Base-by-base conservation (phyloP, 345 rosid genomes). In the Euclidium syriacum region DNA sequence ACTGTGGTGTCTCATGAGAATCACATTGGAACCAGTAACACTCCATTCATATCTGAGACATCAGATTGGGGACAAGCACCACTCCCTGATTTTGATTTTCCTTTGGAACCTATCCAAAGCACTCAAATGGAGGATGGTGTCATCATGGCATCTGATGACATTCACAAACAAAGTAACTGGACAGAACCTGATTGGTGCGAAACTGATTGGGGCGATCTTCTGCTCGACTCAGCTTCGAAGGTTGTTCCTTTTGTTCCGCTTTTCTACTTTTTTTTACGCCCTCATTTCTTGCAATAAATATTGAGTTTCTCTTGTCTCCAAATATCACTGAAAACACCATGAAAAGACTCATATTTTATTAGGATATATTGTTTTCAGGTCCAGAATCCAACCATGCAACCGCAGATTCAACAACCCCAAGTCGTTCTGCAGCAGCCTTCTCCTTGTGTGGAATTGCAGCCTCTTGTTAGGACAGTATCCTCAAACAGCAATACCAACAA, bases 171-270 rank as follows among this genome's bases (percentile, higher is more conserved):
- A 43, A 78, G 67, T 73, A 88, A 86, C 65, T 85, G 88, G 95
- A 83, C 85, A 42, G 78, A 78, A 15, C n/a, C n/a, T n/a, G n/a
- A n/a, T 90, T 85, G 91, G 83, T 26, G 97, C 58, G 82, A 84
- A 64, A 1, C 84, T 61, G 48, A 72, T 55, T 84, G 83, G 91
- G 76, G 78, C 52, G 87, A 86, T 46, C 78, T 88, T 77, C 80
- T 86, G 23, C 60, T 27, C 15, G 98, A 83, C 58, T 60, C 75
- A 53, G 88, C 79, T 71, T 83, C 90, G 24, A 72, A 86, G 96
- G 98, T 91, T 38, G 44, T 64, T 49, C 10, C 41, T 50, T 27
- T 56, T 23, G 61, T 38, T 7, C 48, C 39, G 10, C n/a, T n/a
- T 42, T 17, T 32, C 56, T 46, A 60, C 53, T 57, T 18, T 24